These are phyloP conservation scores for Chloris gayana DNA, from an alignment of 176 grass and related monocot genomes.

Conservation along the genomic window DNA sequence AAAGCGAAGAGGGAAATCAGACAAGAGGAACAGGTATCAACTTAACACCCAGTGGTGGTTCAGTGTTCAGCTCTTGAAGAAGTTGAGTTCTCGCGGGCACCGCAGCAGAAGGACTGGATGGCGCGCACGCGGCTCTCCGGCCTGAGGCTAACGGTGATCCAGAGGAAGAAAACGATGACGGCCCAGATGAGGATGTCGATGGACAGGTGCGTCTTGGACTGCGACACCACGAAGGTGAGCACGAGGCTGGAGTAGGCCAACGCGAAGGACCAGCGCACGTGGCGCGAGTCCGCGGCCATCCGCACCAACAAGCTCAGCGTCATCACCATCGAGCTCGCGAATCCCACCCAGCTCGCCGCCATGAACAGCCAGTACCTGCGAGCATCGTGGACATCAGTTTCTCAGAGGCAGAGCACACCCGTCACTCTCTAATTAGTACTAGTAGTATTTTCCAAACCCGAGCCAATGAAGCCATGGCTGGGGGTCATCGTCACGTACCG, in stretches of 20 bases:
- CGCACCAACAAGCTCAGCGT: constrained; percentile 56
- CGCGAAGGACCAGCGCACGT: constrained; percentile 50
- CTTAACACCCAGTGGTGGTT: background rate
- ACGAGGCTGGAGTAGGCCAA: constrained; percentile 60
- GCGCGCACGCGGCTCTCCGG: constrained; percentile 23
- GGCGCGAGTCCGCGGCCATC: constrained; percentile 37
- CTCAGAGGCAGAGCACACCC: too few species aligned
- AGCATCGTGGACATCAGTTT: too few species aligned
- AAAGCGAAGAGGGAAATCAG: background rate
- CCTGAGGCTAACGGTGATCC: constrained; percentile 29
- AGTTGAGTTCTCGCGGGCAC: background rate
- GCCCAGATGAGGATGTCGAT: constrained; percentile 48
- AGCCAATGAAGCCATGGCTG: too few species aligned
- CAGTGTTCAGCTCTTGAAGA: background rate
- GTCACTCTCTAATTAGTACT: too few species aligned
- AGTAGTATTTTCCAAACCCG: too few species aligned
- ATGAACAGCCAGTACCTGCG: constrained; percentile 51
- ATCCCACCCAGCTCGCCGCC: constrained; percentile 50
- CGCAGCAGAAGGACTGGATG: constrained; percentile 34
- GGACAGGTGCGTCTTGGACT: constrained; percentile 42
- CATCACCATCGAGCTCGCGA: constrained; percentile 58
- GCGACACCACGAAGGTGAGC: constrained; percentile 59
- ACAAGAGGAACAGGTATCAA: background rate
- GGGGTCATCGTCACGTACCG: background rate
- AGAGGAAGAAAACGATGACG: constrained; percentile 45